phyloP scores from a whole-genome alignment of 176 grass and related monocot genomes.

The Aechmea fasciata region DNA sequence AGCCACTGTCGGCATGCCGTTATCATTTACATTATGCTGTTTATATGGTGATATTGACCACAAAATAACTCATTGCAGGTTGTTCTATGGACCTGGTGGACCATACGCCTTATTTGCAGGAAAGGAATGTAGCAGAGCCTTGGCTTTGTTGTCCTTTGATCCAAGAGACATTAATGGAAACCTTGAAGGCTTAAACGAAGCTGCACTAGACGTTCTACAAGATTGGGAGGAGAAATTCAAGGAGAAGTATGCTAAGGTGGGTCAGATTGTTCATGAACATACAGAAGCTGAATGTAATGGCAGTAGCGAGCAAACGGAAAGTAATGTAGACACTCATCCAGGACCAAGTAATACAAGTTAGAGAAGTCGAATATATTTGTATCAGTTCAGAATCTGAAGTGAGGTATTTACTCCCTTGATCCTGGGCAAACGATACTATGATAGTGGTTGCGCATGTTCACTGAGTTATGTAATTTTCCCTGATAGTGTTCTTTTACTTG shows the following conservation, averaged over 20 bases:
- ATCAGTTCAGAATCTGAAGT: background rate
- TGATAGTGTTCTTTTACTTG: too few relatives aligned
- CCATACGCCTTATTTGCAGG: slow-evolving; percentile 84
- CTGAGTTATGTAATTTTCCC: too few relatives aligned
- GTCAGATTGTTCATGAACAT: slow-evolving; percentile 32
- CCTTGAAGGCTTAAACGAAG: slow-evolving; percentile 49
- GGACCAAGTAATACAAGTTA: background rate
- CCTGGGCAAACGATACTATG: too few relatives aligned
- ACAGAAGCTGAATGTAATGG: slow-evolving; percentile 6
- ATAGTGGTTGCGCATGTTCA: too few relatives aligned
- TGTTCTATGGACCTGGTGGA: slow-evolving; percentile 88
- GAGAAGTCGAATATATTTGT: background rate
- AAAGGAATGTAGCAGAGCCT: slow-evolving; percentile 68
- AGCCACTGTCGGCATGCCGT: too few relatives aligned
- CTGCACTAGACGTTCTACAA: slow-evolving; percentile 69
- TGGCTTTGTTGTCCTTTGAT: slow-evolving; percentile 95
- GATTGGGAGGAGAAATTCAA: slow-evolving; percentile 93
- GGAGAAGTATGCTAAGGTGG: slow-evolving; percentile 74
- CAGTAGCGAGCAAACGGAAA: background rate
- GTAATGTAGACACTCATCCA: slow-evolving; percentile 1
- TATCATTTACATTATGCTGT: slow-evolving; percentile 10
- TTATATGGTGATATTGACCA: background rate
- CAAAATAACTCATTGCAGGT: slow-evolving; percentile 32
- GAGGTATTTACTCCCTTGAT: background rate
- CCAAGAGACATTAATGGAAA: slow-evolving; percentile 63